These are phyloP conservation scores for Tetrahymena malaccensis DNA, from an alignment of 73 alveolate genomes.

Conservation along the genomic window DNA sequence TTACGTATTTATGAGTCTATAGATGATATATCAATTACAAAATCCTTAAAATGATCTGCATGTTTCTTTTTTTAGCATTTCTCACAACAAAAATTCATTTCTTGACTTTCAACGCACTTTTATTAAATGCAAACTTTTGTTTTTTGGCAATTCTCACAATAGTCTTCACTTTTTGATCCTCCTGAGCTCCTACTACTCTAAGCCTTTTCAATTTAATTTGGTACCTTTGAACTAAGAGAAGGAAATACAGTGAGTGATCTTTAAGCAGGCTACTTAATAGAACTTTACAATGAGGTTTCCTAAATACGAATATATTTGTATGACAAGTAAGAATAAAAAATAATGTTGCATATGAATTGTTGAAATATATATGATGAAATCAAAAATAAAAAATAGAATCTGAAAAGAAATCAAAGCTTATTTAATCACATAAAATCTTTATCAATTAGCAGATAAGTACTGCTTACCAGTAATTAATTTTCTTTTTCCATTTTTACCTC, in stretches of 20 bases:
- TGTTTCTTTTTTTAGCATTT: neutral
- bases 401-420: too few relatives aligned
- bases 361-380: neutral
- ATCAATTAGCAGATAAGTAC: neutral
- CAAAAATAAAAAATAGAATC: neutral
- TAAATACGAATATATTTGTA: neutral
- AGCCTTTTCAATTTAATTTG: neutral
- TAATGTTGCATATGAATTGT: neutral
- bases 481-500: neutral
- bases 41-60: neutral
- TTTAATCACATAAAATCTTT: neutral
- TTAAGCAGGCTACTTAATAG: neutral
- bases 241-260: neutral
- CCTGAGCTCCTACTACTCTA: neutral
- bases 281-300: neutral
- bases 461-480: neutral
- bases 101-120: neutral
- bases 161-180: neutral
- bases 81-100: neutral
- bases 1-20: neutral
- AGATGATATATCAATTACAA: neutral
- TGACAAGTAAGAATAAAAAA: neutral
- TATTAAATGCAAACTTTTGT: neutral
- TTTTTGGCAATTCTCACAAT: neutral
- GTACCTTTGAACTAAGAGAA: neutral